Conservation (phyloP, 176 grass and related monocot species). For the Canna indica region DNA sequence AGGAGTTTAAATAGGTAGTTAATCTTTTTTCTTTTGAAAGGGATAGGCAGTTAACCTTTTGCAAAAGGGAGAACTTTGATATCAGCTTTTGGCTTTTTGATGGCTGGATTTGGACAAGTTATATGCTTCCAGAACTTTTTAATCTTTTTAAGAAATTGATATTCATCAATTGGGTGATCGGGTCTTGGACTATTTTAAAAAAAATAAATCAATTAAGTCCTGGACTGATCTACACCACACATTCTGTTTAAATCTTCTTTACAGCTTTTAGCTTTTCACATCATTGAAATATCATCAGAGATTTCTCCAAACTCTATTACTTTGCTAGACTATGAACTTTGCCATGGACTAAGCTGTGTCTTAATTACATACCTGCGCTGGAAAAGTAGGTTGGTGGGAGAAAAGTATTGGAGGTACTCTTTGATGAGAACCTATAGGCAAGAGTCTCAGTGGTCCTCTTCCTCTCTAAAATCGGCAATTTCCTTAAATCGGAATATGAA, state of each 20-base stretch:
- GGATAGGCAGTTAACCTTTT: too few relatives aligned
- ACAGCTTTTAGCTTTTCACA: neutral
- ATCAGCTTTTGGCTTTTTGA: too few relatives aligned
- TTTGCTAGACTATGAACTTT: neutral
- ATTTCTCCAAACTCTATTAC: neutral
- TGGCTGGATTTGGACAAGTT: too few relatives aligned
- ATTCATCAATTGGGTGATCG: neutral
- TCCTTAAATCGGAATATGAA: too few relatives aligned
- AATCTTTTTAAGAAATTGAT: neutral
- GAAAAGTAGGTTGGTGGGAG: neutral
- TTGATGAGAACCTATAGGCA: neutral
- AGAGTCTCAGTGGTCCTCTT: neutral
- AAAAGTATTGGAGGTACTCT: neutral
- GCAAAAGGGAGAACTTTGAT: too few relatives aligned
- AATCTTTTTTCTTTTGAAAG: too few relatives aligned
- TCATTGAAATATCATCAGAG: neutral
- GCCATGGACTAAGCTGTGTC: neutral
- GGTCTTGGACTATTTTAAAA: too few relatives aligned
- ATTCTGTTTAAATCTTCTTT: neutral
- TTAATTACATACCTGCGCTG: neutral
- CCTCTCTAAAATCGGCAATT: too few relatives aligned
- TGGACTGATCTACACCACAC: neutral
- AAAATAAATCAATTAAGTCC: neutral
- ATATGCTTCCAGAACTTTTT: neutral
- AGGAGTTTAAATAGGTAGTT: too few relatives aligned